Base-by-base conservation (phyloP, 192 early-diverging fungal species). In the Gonapodya prolifera region DNA sequence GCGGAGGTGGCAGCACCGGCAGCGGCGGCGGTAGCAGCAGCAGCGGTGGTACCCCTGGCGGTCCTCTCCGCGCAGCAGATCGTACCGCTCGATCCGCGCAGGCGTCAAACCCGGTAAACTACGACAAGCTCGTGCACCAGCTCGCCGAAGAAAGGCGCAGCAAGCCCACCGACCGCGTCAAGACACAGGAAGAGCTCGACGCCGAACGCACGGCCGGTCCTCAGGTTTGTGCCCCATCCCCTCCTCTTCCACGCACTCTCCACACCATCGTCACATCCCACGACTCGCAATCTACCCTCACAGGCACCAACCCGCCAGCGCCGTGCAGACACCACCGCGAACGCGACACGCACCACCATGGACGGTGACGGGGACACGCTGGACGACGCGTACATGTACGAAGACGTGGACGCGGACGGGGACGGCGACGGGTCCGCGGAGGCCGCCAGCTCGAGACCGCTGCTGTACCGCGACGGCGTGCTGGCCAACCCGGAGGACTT, bases 111-210 rank as follows among this genome's bases (percentile, higher is more conserved):
- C n/a, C 76, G 86, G 87, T 34, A 88, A 61, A 91, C 70, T 99
- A 97, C 80, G 96, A 99, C 80, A 84, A 81, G 70, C 86, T 90
- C 35, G 89, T 99, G 35, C 87, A 90, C 8, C 92, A 95, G 76
- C 83, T 99, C 35, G 90, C 88, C 1, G 89, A 86, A 79, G 97
- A 99, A 35, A 87, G 89, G 81, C 91, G 95, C 30, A 95, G 92
- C 0, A 86, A 86, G 75, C 94, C 97, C 23, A 90, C 94, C 75
- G 95, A 99, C 81, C 90, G 98, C 17, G 80, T 92, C 28, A 97
- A 98, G 86, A 95, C 94, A 2, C 96, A 97, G 80, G 95, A 96
- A 77, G 98, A 99, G 83, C 81, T 89, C 76, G 95, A 93, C 13
- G 77, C 90, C 34, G 95, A 95, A 78, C 94, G 94, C 45, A 91